phyloP scores from a whole-genome alignment of 73 alveolate species.

The Tetrahymena thermophila region DNA sequence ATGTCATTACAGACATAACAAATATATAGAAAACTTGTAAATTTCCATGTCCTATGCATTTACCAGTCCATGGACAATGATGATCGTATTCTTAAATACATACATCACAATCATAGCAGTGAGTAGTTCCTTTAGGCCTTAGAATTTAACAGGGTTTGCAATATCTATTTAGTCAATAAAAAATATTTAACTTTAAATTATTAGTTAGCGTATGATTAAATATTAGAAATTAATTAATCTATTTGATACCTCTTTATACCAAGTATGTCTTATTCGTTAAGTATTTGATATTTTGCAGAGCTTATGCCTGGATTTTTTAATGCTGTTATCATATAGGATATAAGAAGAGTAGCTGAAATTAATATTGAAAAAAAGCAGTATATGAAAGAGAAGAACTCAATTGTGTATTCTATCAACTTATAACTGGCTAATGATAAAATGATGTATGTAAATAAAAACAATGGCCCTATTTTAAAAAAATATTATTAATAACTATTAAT shows the following conservation, averaged over 20 bases:
- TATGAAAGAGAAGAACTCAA: not conserved
- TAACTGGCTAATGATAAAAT: not conserved
- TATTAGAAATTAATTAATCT: not conserved
- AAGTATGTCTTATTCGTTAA: not conserved
- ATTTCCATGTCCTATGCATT: conserved; percentile 60
- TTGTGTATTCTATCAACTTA: not conserved
- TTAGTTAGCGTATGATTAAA: not conserved
- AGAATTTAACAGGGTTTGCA: conserved; percentile 41
- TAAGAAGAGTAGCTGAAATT: not conserved
- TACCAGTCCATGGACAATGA: conserved; percentile 81
- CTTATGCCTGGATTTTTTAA: conserved; percentile 19
- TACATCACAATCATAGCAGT: conserved; percentile 67
- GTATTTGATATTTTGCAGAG: not conserved
- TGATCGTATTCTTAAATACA: conserved; percentile 57
- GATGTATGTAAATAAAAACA: conserved; percentile 34
- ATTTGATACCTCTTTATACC: not conserved
- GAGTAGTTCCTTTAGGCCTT: conserved; percentile 22
- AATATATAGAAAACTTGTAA: conserved; percentile 34
- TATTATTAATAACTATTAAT: not conserved
- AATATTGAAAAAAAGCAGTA: not conserved
- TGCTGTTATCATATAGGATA: conserved; percentile 5
- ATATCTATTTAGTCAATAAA: conserved; percentile 12
- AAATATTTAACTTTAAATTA: not conserved
- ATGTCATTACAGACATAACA: conserved; percentile 14
- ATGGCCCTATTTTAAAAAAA: not conserved